Percentiles rank a stretch among this genome's conserved stretches.
These are phyloP conservation scores for Clitopilus hobsonii DNA, from an alignment of 768 basidiomycete species.

Conservation along the genomic window DNA sequence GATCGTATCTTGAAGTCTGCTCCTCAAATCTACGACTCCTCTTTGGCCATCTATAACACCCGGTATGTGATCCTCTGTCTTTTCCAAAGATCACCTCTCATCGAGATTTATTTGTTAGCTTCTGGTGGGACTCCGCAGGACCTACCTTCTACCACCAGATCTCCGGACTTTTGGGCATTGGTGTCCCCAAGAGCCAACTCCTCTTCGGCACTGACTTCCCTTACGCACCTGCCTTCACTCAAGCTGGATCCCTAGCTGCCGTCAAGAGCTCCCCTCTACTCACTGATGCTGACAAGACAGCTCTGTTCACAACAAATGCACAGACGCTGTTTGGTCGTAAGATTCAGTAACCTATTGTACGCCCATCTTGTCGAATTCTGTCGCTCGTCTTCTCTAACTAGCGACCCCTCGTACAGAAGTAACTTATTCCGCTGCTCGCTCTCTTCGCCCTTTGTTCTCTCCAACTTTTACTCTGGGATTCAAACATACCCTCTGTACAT, in stretches of 20 bases:
- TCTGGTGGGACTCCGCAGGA: slow-evolving; percentile 35
- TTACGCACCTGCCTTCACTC: slow-evolving; percentile 15
- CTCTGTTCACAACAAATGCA: slow-evolving; percentile 15
- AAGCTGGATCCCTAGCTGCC: slow-evolving; percentile 14
- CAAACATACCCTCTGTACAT: neutral
- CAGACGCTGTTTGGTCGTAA: slow-evolving; percentile 13
- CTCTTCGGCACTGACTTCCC: slow-evolving; percentile 32
- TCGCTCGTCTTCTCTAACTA: neutral
- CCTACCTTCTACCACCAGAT: slow-evolving; percentile 32
- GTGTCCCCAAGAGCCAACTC: slow-evolving; percentile 25
- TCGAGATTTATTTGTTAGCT: slow-evolving; percentile 8
- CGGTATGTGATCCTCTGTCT: slow-evolving; percentile 12
- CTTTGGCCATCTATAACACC: slow-evolving; percentile 25
- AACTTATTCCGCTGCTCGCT: neutral
- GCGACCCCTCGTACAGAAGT: neutral
- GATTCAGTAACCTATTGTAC: slow-evolving; percentile 11
- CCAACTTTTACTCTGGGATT: neutral
- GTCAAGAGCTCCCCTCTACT: slow-evolving; percentile 9
- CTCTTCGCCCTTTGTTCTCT: neutral
- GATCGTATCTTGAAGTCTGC: slow-evolving; percentile 28
- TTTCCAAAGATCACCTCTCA: neutral
- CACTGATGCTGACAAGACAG: slow-evolving; percentile 9
- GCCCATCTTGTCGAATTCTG: neutral
- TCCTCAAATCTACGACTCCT: slow-evolving; percentile 25
- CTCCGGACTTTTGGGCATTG: slow-evolving; percentile 24